Conservation (phyloP, 805 yeast genomes). For the Candida xyloterini region DNA sequence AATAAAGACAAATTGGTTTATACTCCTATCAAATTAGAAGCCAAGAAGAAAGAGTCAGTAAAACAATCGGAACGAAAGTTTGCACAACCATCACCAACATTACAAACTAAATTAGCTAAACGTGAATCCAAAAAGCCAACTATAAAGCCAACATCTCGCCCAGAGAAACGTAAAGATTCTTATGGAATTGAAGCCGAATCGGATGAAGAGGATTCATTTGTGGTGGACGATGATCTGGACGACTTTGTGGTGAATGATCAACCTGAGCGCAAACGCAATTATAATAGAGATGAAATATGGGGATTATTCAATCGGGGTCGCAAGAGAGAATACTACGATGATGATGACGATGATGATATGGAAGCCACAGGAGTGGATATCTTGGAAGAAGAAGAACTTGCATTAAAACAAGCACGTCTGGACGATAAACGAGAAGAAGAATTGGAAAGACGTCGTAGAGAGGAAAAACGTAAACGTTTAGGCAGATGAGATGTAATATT, state of each 20-base stretch:
- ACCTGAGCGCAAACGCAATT: constrained; percentile 24
- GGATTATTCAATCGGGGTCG: constrained; percentile 70
- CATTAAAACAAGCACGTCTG: constrained; percentile 61
- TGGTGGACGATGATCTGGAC: constrained; percentile 51
- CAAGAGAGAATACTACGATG: constrained; percentile 40
- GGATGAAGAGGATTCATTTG: constrained; percentile 35
- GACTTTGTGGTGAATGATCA: constrained; percentile 58
- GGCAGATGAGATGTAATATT: constrained; percentile 12
- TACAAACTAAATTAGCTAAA: constrained; percentile 44
- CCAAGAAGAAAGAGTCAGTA: not conserved
- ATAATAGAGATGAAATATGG: constrained; percentile 88
- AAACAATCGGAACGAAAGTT: constrained; percentile 19
- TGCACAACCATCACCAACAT: constrained; percentile 56
- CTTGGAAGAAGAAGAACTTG: constrained; percentile 72
- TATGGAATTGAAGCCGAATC: constrained; percentile 32
- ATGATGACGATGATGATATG: constrained; percentile 70
- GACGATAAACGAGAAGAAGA: constrained; percentile 77
- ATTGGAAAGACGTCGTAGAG: constrained; percentile 48
- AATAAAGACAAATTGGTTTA: constrained; percentile 46
- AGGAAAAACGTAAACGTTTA: constrained; percentile 42
- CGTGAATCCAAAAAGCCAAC: constrained; percentile 22
- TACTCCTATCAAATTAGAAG: constrained; percentile 19
- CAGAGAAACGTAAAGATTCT: constrained; percentile 12
- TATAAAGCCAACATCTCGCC: not conserved
- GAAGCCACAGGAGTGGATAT: constrained; percentile 93